Percentiles rank a stretch among this genome's conserved stretches.
phyloP scores from a whole-genome alignment of 805 yeast genomes.

The Sungouiella thailandica region DNA sequence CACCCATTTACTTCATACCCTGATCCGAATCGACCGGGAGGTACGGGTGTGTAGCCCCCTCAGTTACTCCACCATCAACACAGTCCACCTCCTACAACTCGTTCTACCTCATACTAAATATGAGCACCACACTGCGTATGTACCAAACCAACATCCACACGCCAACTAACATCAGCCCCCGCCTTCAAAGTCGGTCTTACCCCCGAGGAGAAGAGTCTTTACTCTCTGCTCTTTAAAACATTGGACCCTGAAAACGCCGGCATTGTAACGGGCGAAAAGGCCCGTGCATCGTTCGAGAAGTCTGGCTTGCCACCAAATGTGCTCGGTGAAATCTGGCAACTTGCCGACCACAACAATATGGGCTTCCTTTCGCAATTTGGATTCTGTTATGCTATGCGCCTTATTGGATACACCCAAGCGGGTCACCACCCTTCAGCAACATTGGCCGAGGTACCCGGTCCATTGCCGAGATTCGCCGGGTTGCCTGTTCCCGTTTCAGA shows the following conservation, averaged over 20 bases:
- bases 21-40: no score
- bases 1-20: no score
- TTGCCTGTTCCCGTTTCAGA: slow-evolving; percentile 24
- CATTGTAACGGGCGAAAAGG: slow-evolving; percentile 80
- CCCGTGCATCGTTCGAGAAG: slow-evolving; percentile 77
- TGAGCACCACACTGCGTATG: neutral
- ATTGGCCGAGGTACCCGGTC: slow-evolving; percentile 55
- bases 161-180: slow-evolving; percentile 33
- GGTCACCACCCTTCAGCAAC: slow-evolving; percentile 53
- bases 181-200: slow-evolving; percentile 48
- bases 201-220: slow-evolving; percentile 70
- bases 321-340: slow-evolving; percentile 90
- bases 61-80: no score
- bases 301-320: slow-evolving; percentile 74
- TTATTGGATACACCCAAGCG: slow-evolving; percentile 81
- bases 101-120: no score
- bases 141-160: slow-evolving; percentile 24
- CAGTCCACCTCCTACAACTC: no score
- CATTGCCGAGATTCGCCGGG: slow-evolving; percentile 55
- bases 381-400: slow-evolving; percentile 80
- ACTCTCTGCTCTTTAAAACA: slow-evolving; percentile 69
- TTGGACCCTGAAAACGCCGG: slow-evolving; percentile 79
- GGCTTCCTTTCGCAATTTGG: slow-evolving; percentile 81
- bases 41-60: no score
- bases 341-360: slow-evolving; percentile 82